Evolutionary conservation across 805 yeast genomes (phyloP).

Genomic region (Starmera amethionina): DNA sequence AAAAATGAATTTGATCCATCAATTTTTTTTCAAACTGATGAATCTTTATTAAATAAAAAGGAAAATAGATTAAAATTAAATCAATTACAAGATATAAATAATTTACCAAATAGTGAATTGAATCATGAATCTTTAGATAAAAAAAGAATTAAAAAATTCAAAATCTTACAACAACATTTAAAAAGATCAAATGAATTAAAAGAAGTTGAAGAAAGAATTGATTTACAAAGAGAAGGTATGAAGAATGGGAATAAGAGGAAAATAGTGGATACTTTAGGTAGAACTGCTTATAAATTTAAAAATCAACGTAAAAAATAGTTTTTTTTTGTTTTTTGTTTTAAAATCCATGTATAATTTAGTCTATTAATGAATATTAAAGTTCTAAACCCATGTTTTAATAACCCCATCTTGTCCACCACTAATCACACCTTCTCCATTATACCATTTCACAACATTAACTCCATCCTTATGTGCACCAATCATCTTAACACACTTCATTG

Average conservation of each 20-base stretch:
- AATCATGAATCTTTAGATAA: conserved; percentile 31
- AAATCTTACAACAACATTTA: conserved; percentile 51
- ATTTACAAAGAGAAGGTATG: conserved; percentile 77
- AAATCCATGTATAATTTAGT: not conserved
- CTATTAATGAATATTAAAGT: conserved; percentile 4
- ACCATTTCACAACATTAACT: conserved; percentile 68
- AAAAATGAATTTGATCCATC: conserved; percentile 55
- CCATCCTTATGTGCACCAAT: conserved; percentile 87
- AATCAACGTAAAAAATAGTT: conserved; percentile 51
- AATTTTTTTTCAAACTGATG: conserved; percentile 61
- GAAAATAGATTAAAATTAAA: conserved; percentile 62
- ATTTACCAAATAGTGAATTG: conserved; percentile 19
- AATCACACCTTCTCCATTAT: conserved; percentile 35
- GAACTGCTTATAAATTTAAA: conserved; percentile 74
- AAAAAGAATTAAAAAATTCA: conserved; percentile 52
- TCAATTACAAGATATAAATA: conserved; percentile 39
- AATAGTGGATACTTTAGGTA: conserved; percentile 55
- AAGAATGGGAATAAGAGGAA: conserved; percentile 84
- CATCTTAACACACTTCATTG: conserved; percentile 65
- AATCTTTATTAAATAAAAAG: conserved; percentile 44
- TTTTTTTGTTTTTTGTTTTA: not conserved
- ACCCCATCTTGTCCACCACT: conserved; percentile 78
- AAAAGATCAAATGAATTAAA: conserved; percentile 62
- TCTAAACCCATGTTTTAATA: conserved; percentile 59
- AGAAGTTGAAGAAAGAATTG: conserved; percentile 63